Evolutionary conservation across 768 basidiomycete genomes (phyloP).

Genomic region (Mycena crocata): DNA sequence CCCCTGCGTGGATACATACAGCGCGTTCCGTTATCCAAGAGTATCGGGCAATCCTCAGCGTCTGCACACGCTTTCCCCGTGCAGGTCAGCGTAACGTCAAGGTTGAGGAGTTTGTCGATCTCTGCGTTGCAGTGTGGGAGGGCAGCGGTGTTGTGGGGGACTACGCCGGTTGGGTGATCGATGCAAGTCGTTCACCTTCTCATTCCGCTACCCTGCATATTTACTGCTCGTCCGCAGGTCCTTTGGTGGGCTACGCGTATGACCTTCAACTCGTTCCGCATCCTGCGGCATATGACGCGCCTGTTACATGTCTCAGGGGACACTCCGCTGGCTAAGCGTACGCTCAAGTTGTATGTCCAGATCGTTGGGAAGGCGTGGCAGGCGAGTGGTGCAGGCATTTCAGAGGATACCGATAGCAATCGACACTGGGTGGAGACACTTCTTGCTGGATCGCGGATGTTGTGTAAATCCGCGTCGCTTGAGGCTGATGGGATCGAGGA

Average conservation of each 20-base stretch:
- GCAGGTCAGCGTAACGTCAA: conserved; percentile 83
- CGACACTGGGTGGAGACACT: conserved; percentile 81
- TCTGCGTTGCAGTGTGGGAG: conserved; percentile 87
- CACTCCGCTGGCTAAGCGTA: conserved; percentile 73
- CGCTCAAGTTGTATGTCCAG: conserved; percentile 84
- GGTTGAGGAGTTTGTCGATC: conserved; percentile 87
- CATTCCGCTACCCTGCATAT: conserved; percentile 1
- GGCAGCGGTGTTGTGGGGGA: conserved; percentile 71
- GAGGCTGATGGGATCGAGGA: conserved; percentile 66
- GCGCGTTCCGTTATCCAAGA: conserved; percentile 77
- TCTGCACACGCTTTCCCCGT: conserved; percentile 80
- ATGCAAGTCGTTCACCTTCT: conserved; percentile 61
- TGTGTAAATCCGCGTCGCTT: conserved; percentile 64
- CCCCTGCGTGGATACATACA: conserved; percentile 70
- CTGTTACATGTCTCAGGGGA: conserved; percentile 74
- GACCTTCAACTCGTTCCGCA: conserved; percentile 91
- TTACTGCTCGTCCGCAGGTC: conserved; percentile 56
- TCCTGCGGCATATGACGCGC: conserved; percentile 88
- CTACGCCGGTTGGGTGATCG: conserved; percentile 82
- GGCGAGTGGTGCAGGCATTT: conserved; percentile 55
- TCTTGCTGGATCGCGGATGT: conserved; percentile 80
- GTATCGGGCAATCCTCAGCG: conserved; percentile 74
- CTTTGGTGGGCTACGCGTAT: conserved; percentile 95
- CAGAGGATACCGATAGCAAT: conserved; percentile 72
- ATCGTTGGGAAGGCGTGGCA: conserved; percentile 87